Evolutionary conservation across 352 stramenopile species (phyloP), one percentile per base, ranked within the genome.

Genomic region (Globisporangium rhizosaccharum): DNA sequence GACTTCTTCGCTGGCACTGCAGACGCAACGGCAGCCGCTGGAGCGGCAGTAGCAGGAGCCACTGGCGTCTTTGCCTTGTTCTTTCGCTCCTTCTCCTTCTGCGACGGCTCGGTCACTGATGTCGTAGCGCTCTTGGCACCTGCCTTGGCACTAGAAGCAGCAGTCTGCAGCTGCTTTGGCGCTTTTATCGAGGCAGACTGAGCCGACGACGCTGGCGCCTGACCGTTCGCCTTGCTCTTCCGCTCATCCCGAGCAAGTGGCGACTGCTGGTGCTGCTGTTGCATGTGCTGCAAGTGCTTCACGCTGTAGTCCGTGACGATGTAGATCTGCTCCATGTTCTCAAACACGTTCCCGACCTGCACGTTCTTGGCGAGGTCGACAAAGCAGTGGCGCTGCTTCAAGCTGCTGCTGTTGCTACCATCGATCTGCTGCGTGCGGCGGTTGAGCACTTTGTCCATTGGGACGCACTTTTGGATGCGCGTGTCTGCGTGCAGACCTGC

Each of bases 261-360:
- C 8, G 30, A 36, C n/a, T 37, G 25, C 33, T 47, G 48, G 14
- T 62, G 47, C 14, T 48, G 45, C 36, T 56, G 51, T 17, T 54
- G 18, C 30, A 48, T 57, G 30, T 41, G 55, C 36, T 39, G n/a
- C 45, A 25, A 6, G 18, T 47, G 42, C 20, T 55, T 65, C 54
- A 33, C 57, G 39, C 26, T 61, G 23, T 44, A 26, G 60, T 82
- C 82, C 20, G 64, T 36, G 23, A 82, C 77, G 12, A 92, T 69
- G 60, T 88, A 92, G 33, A 92, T 76, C 63, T 87, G 82, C 67
- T 92, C 82, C 82, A 92, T 92, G 60, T 83, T 73, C 53, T 71
- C 51, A 57, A 92, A 92, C 30, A 85, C 76, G 48, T 89, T 90
- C 56, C 79, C 79, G 14, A 78, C 70, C 63, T 92, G 82, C 47